A percentile compares a stretch with the other conserved stretches of the same genome.
Evolutionary conservation across 441 rosid genomes (phyloP).

Genomic region (Breynia disticha): DNA sequence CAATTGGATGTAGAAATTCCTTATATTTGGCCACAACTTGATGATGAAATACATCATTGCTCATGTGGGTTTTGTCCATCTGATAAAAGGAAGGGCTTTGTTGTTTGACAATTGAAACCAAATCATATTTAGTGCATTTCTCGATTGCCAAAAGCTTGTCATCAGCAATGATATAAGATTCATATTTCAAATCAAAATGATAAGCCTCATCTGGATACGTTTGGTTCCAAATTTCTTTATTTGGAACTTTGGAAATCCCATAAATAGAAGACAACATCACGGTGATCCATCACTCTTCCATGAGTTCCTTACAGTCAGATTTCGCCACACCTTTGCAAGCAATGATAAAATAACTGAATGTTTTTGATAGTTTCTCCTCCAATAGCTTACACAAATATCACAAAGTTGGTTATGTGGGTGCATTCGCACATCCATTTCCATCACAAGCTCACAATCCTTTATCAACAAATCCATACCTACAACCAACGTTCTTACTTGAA

Average conservation of each 20-base stretch:
- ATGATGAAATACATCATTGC: constrained; percentile 47
- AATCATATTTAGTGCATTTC: constrained; percentile 57
- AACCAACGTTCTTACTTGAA: no score
- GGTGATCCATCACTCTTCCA: constrained; percentile 51
- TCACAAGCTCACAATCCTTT: no score
- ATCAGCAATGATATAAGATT: constrained; percentile 18
- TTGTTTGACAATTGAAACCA: constrained; percentile 74
- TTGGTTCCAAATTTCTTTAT: constrained; percentile 61
- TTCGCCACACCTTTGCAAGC: no score
- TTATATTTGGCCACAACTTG: constrained; percentile 81
- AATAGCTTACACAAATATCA: no score
- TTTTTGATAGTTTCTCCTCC: no score
- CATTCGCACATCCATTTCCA: no score
- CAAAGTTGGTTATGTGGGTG: no score
- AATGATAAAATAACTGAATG: no score
- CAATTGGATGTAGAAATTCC: constrained; percentile 73
- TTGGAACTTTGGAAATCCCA: constrained; percentile 33
- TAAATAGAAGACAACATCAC: constrained; percentile 50
- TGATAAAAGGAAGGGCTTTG: constrained; percentile 84
- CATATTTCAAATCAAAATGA: constrained; percentile 32
- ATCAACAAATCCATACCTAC: no score
- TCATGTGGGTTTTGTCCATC: constrained; percentile 58
- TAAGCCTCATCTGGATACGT: constrained; percentile 69
- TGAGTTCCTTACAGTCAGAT: constrained; percentile 62
- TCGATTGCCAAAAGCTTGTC: constrained; percentile 22